Conservation (phyloP, 2,329 filamentous ascomycete species). For the Colletotrichum ledebouriae region DNA sequence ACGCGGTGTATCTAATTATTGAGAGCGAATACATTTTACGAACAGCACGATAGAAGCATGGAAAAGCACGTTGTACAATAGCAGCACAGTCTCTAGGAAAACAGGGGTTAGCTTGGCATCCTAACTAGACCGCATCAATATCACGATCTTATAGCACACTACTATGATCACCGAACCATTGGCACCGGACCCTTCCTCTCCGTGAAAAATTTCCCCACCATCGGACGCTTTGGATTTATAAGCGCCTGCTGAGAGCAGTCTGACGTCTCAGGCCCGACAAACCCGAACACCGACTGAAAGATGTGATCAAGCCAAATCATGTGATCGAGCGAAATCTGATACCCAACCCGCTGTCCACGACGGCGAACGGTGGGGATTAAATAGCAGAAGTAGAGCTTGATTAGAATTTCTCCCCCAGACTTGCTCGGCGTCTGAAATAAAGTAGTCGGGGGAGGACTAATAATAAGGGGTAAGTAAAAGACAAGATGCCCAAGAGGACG, state of each 20-base stretch:
- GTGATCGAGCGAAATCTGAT: neutral
- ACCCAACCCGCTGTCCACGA: neutral
- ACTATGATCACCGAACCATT: slow-evolving; percentile 7
- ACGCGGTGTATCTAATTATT: slow-evolving; percentile 8
- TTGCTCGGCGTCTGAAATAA: slow-evolving; percentile 17
- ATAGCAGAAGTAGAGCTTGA: neutral
- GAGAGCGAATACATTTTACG: slow-evolving; percentile 8
- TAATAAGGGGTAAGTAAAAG: slow-evolving; percentile 8
- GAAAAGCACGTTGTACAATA: slow-evolving; percentile 18
- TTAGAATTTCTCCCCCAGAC: slow-evolving; percentile 19
- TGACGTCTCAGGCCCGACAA: neutral
- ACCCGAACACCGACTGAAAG: neutral
- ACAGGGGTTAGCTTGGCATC: neutral
- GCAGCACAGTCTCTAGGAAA: neutral
- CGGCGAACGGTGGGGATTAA: neutral
- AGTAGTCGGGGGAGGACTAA: neutral
- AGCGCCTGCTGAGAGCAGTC: neutral
- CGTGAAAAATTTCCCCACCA: neutral
- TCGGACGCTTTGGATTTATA: neutral
- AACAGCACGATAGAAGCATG: slow-evolving; percentile 30
- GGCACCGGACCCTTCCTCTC: neutral
- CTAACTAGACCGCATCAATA: slow-evolving; percentile 22
- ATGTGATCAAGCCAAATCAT: too few relatives aligned
- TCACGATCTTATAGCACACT: slow-evolving; percentile 12
- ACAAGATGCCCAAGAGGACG: slow-evolving; percentile 33